Base-by-base conservation (phyloP, 306 rosid species). In the Gleditsia sinensis region DNA sequence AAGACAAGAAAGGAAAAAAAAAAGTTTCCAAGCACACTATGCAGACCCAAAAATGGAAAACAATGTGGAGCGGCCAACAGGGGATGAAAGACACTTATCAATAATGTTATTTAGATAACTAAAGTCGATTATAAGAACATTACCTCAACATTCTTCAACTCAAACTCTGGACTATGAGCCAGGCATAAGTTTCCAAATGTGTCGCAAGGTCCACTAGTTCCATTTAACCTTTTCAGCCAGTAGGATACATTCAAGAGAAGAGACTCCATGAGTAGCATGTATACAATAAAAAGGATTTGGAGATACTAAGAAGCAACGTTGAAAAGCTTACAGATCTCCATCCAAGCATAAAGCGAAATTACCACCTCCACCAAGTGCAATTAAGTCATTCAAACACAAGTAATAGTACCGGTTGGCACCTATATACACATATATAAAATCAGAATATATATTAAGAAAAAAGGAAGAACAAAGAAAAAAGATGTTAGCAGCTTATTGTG, bases 311-410 rank as follows among this genome's bases (percentile, higher is more conserved):
- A 24, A 68, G 49, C 69, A 68, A 4, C 45, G 9, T 9, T 58
- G 14, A 57, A 80, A 77, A 43, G 76, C 98, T 95, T 85, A 95
- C 99, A 95, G 83, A 75, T 95, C 99, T 57, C 80, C 99, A 79
- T 90, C 96, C 80, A 95, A 87, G 81, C 89, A 74, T 66, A 95
- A 69, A 54, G 99, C 99, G 63, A 84, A 95, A 79, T 77, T 88
- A 70, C 97, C 98, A 72, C 99, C 98, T 5, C 97, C 99, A 17
- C 99, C 99, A 66, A 95, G 83, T 60, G 92, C 98, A 67, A 95
- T 92, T 40, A 89, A 70, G 74, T 95, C 97, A 62, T 37, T 83
- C 84, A 90, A 40, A 76, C 99, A 95, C 83, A 90, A 67, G 78
- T 64, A 87, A 74, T 86, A 95, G 81, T 90, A 92, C 28, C 93